These are phyloP conservation scores for Penicillium egyptiacum DNA, from an alignment of 495 filamentous ascomycete species.

Conservation along the genomic window DNA sequence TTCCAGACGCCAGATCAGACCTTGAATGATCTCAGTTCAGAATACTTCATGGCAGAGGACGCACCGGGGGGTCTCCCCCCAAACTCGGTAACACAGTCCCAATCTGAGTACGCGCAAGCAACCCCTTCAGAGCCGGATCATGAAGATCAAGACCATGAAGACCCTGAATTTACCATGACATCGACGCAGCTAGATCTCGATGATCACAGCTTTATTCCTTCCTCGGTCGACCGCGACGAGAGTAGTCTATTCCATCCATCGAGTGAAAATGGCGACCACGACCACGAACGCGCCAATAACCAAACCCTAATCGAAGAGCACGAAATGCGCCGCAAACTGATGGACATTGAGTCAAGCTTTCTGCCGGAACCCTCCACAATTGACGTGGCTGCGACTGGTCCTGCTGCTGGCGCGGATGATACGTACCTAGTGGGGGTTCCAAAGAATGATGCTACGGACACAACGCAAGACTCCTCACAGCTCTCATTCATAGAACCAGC, in stretches of 20 bases:
- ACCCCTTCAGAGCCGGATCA: slow-evolving; percentile 7
- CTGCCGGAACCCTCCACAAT: slow-evolving; percentile 54
- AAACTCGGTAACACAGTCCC: slow-evolving; percentile 19
- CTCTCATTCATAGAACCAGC: slow-evolving; percentile 34
- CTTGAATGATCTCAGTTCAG: slow-evolving; percentile 37
- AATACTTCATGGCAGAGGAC: slow-evolving; percentile 42
- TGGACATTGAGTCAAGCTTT: slow-evolving; percentile 89
- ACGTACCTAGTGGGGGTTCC: slow-evolving; percentile 44
- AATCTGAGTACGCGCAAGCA: slow-evolving; percentile 22
- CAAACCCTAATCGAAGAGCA: slow-evolving; percentile 59
- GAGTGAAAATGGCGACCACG: slow-evolving; percentile 43
- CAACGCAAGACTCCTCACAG: slow-evolving; percentile 24
- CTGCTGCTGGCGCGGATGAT: slow-evolving; percentile 37
- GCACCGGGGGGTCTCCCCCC: slow-evolving; percentile 31
- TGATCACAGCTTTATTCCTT: slow-evolving; percentile 34
- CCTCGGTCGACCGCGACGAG: slow-evolving; percentile 43
- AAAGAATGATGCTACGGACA: slow-evolving; percentile 24
- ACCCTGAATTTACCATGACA: slow-evolving; percentile 19
- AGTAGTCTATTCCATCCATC: slow-evolving; percentile 38
- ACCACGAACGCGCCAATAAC: slow-evolving; percentile 42
- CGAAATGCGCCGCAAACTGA: slow-evolving; percentile 68
- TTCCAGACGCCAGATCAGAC: slow-evolving; percentile 40
- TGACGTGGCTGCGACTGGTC: slow-evolving; percentile 33
- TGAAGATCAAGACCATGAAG: slow-evolving; percentile 19
- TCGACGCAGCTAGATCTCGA: slow-evolving; percentile 17